Conservation (phyloP, 148 eudicot genomes). For the Limonium bicolor region DNA sequence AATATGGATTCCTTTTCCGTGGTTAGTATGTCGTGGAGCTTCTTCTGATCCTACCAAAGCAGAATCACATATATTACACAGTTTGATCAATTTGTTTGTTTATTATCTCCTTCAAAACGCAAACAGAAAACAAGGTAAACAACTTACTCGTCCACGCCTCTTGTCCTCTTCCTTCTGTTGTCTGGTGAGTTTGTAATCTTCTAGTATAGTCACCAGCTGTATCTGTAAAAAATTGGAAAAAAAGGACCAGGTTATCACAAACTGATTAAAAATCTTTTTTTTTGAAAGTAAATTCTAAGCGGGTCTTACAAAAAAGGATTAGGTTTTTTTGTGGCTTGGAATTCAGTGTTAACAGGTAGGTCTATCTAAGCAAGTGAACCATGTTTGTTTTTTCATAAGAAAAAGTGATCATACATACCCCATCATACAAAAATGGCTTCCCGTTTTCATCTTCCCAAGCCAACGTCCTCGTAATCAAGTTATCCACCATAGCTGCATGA, state of each 20-base stretch:
- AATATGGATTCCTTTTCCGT: constrained; percentile 48
- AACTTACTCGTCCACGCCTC: constrained; percentile 54
- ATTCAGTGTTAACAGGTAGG: too few relatives aligned
- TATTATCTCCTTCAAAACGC: too few relatives aligned
- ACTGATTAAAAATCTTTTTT: too few relatives aligned
- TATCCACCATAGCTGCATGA: constrained; percentile 46
- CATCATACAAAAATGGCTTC: constrained; percentile 59
- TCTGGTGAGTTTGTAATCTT: constrained; percentile 69
- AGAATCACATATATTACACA: too few relatives aligned
- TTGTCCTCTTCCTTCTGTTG: constrained; percentile 70
- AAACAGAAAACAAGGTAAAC: too few relatives aligned
- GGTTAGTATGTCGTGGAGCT: constrained; percentile 46
- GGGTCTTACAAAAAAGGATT: too few relatives aligned
- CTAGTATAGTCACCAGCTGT: constrained; percentile 66
- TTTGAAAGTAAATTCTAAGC: too few relatives aligned
- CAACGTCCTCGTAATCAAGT: constrained; percentile 43
- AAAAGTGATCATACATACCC: constrained; percentile 44
- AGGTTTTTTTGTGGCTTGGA: too few relatives aligned
- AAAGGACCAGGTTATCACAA: not conserved
- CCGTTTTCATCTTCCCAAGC: constrained; percentile 74
- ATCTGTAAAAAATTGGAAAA: constrained; percentile 49
- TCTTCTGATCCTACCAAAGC: constrained; percentile 78
- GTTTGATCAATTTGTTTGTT: too few relatives aligned
- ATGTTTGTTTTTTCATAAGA: too few relatives aligned
- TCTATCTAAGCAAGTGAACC: too few relatives aligned